phyloP scores from a whole-genome alignment of 768 basidiomycete species.

The Leccinum obscurum region DNA sequence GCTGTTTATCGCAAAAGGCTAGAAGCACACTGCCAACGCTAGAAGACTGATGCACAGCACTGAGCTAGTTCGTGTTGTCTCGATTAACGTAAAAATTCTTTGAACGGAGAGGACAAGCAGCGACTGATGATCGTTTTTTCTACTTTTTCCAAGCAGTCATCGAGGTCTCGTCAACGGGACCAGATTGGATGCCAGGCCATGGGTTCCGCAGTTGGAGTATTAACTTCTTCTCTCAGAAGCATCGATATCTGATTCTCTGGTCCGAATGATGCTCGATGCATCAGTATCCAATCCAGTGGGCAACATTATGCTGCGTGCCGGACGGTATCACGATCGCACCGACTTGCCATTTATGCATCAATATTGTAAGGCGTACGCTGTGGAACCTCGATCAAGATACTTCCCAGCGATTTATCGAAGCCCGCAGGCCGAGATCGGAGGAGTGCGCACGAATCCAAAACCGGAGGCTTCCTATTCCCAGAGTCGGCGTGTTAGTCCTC shows the following conservation, averaged over 20 bases:
- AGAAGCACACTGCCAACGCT: constrained; percentile 22
- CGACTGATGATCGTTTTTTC: background rate
- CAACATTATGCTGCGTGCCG: background rate
- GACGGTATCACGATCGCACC: background rate
- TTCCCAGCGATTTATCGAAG: too few species aligned
- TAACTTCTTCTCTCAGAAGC: too few species aligned
- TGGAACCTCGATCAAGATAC: too few species aligned
- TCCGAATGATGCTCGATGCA: background rate
- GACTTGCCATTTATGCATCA: background rate
- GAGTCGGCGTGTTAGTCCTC: constrained; percentile 2
- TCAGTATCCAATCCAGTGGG: background rate
- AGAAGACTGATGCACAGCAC: constrained; percentile 14
- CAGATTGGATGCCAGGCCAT: background rate
- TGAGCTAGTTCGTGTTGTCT: background rate
- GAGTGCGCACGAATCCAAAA: constrained; percentile 9
- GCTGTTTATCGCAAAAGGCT: constrained; percentile 35
- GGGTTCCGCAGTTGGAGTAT: background rate
- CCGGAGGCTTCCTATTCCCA: constrained; percentile 30
- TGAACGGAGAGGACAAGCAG: background rate
- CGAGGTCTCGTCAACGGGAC: background rate
- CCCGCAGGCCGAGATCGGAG: background rate
- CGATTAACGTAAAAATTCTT: background rate
- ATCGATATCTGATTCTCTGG: too few species aligned
- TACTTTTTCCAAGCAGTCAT: background rate
- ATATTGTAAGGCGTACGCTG: background rate